Evolutionary conservation across 2,329 filamentous ascomycete genomes (phyloP).

Genomic region (Didymella arachidicola): DNA sequence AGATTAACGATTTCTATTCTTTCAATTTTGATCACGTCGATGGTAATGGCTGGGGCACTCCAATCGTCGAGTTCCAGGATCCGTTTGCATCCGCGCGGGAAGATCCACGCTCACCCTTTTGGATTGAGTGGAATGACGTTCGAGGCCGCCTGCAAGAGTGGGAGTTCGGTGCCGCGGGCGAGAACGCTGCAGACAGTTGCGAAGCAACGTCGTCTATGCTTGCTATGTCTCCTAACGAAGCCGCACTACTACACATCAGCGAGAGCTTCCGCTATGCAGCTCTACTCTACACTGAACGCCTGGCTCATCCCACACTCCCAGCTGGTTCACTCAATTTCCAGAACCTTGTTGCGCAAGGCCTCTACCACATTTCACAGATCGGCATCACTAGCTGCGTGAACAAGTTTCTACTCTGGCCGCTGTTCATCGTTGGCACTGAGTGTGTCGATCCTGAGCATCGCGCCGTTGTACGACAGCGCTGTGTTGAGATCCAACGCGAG

Average conservation of each 20-base stretch:
- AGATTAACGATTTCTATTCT: constrained; percentile 60
- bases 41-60: constrained; percentile 71
- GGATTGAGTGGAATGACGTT: constrained; percentile 85
- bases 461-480: constrained; percentile 78
- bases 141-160: constrained; percentile 79
- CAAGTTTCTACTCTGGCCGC: constrained; percentile 91
- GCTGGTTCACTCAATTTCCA: constrained; percentile 81
- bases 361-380: constrained; percentile 83
- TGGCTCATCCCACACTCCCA: constrained; percentile 77
- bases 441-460: constrained; percentile 84
- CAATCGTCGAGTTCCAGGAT: constrained; percentile 56
- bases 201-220: constrained; percentile 36
- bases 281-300: constrained; percentile 86
- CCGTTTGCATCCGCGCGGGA: constrained; percentile 57
- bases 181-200: constrained; percentile 35
- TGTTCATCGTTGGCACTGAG: constrained; percentile 90
- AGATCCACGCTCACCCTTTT: constrained; percentile 70
- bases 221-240: constrained; percentile 61
- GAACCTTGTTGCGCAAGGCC: constrained; percentile 79
- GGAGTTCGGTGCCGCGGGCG: constrained; percentile 66
- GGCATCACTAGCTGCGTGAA: constrained; percentile 75
- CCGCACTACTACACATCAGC: constrained; percentile 81
- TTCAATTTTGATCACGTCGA: constrained; percentile 68
- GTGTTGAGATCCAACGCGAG: constrained; percentile 84
- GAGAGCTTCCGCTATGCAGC: constrained; percentile 91